Evolutionary conservation across 1,139 yeast genomes (phyloP).

Genomic region (Geotrichum histeridarum): DNA sequence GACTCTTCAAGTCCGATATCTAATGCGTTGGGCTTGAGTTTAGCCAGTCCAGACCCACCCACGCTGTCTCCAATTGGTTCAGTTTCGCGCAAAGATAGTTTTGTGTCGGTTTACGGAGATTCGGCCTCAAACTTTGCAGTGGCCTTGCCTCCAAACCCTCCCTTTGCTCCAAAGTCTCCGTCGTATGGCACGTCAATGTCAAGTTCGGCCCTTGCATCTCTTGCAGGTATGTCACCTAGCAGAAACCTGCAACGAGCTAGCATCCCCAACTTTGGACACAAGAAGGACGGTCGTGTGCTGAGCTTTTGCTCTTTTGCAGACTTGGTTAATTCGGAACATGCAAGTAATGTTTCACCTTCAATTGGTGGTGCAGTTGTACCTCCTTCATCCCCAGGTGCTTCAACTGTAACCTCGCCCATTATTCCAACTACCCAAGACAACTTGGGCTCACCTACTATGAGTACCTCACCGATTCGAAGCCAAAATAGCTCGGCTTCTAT

Average conservation of each 20-base stretch:
- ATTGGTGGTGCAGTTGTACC: background rate
- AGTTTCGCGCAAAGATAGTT: slow-evolving; percentile 11
- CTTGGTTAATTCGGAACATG: slow-evolving; percentile 9
- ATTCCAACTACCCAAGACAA: background rate
- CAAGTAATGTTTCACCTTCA: background rate
- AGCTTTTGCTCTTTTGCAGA: slow-evolving; percentile 20
- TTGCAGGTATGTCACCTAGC: background rate
- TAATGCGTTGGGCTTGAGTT: slow-evolving; percentile 74
- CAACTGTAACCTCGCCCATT: slow-evolving; percentile 1
- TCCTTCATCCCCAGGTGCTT: background rate
- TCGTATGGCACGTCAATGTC: background rate
- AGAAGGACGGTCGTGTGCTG: slow-evolving; percentile 13
- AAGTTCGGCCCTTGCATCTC: slow-evolving; percentile 1
- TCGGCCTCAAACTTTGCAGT: background rate
- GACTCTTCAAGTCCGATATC: slow-evolving; percentile 46
- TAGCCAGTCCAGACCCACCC: slow-evolving; percentile 11
- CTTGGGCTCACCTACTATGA: slow-evolving; percentile 1
- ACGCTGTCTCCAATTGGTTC: background rate
- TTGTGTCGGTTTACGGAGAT: slow-evolving; percentile 2
- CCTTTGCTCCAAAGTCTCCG: slow-evolving; percentile 1
- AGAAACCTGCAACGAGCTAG: background rate
- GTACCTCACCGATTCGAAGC: slow-evolving; percentile 2
- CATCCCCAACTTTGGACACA: background rate
- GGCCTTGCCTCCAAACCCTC: background rate
- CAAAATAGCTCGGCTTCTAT: slow-evolving; percentile 1